Conservation (phyloP, 1,284 basidiomycete genomes). For the Melampsora americana region DNA sequence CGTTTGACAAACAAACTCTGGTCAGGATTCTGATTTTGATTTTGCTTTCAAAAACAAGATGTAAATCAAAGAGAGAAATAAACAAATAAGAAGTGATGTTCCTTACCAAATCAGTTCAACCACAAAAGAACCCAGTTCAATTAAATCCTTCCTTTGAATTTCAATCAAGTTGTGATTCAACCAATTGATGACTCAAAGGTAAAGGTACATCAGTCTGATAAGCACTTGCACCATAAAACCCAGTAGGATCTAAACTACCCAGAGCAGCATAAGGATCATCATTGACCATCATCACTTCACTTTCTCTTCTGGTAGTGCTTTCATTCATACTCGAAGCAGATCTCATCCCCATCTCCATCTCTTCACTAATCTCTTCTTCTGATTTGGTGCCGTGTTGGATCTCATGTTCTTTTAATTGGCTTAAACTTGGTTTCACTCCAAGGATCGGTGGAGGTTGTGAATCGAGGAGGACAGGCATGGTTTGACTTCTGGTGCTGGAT, state of each 20-base stretch:
- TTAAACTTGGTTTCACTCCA: not conserved
- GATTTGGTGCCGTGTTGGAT: not conserved
- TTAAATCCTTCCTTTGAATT: too few species aligned
- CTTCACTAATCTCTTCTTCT: not conserved
- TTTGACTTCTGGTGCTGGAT: not conserved
- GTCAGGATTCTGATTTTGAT: too few species aligned
- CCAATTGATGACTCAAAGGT: not conserved
- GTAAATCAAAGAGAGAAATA: too few species aligned
- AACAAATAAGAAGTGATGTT: too few species aligned
- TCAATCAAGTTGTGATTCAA: too few species aligned
- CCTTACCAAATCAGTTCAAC: too few species aligned
- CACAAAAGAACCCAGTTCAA: too few species aligned
- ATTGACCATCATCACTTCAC: constrained; percentile 3
- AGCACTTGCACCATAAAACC: constrained; percentile 16
- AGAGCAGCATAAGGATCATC: constrained; percentile 43
- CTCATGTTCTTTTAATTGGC: not conserved
- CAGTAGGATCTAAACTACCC: constrained; percentile 33
- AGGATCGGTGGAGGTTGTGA: not conserved
- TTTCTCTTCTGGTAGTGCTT: too few species aligned
- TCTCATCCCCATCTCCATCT: not conserved
- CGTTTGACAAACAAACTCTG: too few species aligned
- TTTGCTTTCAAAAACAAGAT: too few species aligned
- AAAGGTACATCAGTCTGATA: constrained; percentile 24
- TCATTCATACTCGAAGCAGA: not conserved
- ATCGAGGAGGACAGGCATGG: not conserved